A percentile compares a stretch with the other conserved stretches of the same genome.
phyloP scores from a whole-genome alignment of 1,284 basidiomycete species.

The Pseudozyma thailandica region DNA sequence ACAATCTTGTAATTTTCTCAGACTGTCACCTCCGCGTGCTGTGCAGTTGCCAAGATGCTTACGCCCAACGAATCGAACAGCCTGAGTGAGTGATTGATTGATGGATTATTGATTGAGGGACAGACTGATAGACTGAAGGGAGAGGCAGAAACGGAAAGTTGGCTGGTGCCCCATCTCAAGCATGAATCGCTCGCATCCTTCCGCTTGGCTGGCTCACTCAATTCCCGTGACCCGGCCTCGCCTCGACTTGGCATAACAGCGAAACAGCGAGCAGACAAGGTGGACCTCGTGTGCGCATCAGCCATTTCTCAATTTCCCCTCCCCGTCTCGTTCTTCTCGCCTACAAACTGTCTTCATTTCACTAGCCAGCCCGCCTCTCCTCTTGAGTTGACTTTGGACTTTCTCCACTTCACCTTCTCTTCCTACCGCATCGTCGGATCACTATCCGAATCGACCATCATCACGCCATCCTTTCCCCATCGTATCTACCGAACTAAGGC shows the following conservation, averaged over 20 bases:
- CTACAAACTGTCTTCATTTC: too few species aligned
- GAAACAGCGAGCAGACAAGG: too few species aligned
- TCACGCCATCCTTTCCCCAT: not conserved
- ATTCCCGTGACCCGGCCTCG: conserved; percentile 2
- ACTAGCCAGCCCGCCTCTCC: not conserved
- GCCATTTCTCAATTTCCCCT: too few species aligned
- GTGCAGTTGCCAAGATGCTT: not conserved
- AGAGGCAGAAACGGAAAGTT: too few species aligned
- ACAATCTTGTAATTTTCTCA: too few species aligned
- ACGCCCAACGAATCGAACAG: not conserved
- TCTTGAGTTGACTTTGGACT: too few species aligned
- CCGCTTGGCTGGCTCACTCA: not conserved
- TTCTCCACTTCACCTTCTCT: not conserved
- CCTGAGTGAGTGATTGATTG: not conserved
- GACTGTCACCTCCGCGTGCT: too few species aligned
- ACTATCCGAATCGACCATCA: not conserved
- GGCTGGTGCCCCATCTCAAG: not conserved
- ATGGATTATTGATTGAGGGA: not conserved
- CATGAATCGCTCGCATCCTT: not conserved
- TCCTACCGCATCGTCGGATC: not conserved
- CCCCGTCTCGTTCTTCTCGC: too few species aligned
- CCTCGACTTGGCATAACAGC: too few species aligned
- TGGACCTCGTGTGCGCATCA: too few species aligned
- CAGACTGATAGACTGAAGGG: not conserved
- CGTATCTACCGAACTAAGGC: not conserved